Base-by-base conservation (phyloP, 345 rosid genomes). In the Mallotus nudiflorus region DNA sequence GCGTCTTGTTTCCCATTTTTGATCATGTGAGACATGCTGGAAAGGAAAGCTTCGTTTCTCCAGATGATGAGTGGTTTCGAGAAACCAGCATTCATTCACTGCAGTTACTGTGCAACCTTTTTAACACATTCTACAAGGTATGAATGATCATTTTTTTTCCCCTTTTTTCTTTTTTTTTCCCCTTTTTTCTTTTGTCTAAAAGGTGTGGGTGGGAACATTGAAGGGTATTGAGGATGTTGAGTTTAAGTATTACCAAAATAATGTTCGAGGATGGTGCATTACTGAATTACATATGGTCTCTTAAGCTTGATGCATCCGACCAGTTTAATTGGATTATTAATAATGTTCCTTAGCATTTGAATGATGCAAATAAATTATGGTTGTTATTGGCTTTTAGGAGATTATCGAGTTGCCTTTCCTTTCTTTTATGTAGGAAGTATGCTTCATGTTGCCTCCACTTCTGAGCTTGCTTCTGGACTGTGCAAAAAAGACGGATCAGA, bases 391-490 rank as follows among this genome's bases (percentile, higher is more conserved):
- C 18, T 46, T 56, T 68, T 28, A 18, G 11, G 65, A 49, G 58
- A 73, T 70, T 65, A 63, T 67, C 67, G 60, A 42, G 61, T 59
- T 57, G n/a, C 35, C 39, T 35, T 46, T 44, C 55, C 72, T 68
- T 68, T 35, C 65, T 49, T 68, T 68, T 68, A 51, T 77, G 81
- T 88, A 95, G 99, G 99, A 90, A 84, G 99, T 95, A 16, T 86
- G 94, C 84, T 92, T 95, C 81, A 95, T 95, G 97, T 89, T 95
- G 77, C 98, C 99, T 29, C 97, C 98, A 31, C 89, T 95, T 61
- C 75, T 95, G 77, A 80, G 92, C 78, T 84, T 95, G 85, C 97
- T 95, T 72, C 79, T 95, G 78, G 99, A 95, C 78, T 95, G 97
- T 67, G 98, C 99, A 31, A 92, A 95, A 85, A 90, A 88, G 82